Percentiles rank a stretch among this genome's conserved stretches.
Conservation (phyloP, 805 yeast species). For the Candida lessepsii region DNA sequence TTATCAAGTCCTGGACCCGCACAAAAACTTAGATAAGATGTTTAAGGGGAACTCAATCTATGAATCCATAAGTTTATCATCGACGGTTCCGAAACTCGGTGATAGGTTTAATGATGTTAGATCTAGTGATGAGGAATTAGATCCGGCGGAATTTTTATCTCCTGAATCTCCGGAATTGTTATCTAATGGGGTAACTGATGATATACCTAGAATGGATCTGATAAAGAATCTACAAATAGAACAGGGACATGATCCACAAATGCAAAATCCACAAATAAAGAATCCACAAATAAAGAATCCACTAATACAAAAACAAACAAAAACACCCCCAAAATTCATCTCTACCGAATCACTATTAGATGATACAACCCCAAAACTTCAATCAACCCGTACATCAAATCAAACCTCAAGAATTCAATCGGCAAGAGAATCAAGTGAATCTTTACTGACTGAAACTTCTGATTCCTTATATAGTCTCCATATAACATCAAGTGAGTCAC, state of each 20-base stretch:
- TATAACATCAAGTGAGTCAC: constrained; percentile 6
- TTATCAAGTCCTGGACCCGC: too few species aligned
- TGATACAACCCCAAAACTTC: neutral
- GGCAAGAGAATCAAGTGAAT: constrained; percentile 2
- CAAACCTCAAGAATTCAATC: constrained; percentile 5
- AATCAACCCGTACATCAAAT: neutral
- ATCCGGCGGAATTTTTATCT: constrained; percentile 25
- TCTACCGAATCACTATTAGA: neutral
- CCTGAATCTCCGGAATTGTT: constrained; percentile 15
- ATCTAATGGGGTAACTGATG: neutral
- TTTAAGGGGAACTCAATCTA: constrained; percentile 10
- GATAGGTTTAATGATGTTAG: neutral
- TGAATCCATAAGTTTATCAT: constrained; percentile 16
- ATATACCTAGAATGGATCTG: neutral
- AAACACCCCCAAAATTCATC: too few species aligned
- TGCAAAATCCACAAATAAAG: too few species aligned
- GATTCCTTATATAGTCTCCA: constrained; percentile 4
- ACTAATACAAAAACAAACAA: too few species aligned
- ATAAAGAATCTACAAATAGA: too few species aligned
- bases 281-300: too few species aligned
- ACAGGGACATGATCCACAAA: too few species aligned
- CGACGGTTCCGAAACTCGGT: constrained; percentile 6
- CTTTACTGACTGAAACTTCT: constrained; percentile 11
- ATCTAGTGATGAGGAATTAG: constrained; percentile 20
- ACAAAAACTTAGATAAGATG: constrained; percentile 6